A percentile compares a stretch with the other conserved stretches of the same genome.
phyloP scores from a whole-genome alignment of 768 basidiomycete genomes.

The Coprinellus aureogranulatus region DNA sequence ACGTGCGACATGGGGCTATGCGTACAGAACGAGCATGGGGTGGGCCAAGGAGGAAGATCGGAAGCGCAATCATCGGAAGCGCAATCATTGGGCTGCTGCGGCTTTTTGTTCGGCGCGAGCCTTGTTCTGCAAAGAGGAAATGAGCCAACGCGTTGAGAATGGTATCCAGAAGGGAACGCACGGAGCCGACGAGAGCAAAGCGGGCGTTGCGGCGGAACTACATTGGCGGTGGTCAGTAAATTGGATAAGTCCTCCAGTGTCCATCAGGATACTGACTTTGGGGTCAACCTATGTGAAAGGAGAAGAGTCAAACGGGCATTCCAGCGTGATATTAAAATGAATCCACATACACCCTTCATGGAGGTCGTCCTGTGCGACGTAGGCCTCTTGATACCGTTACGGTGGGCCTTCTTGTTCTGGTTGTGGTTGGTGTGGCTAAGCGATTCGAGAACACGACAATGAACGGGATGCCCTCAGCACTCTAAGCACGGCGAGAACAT shows the following conservation, averaged over 20 bases:
- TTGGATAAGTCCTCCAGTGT: slow-evolving; percentile 2
- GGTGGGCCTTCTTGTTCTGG: slow-evolving; percentile 95
- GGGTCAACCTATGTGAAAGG: slow-evolving; percentile 62
- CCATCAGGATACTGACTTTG: slow-evolving; percentile 51
- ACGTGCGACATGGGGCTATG: slow-evolving; percentile 4
- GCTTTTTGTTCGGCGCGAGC: slow-evolving; percentile 63
- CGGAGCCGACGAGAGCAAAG: slow-evolving; percentile 71
- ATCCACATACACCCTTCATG: slow-evolving; percentile 80
- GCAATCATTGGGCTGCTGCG: slow-evolving; percentile 35
- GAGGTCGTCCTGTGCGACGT: slow-evolving; percentile 71
- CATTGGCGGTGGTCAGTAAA: slow-evolving; percentile 10
- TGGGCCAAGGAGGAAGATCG: not conserved
- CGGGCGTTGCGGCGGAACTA: slow-evolving; percentile 86
- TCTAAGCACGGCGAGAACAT: slow-evolving; percentile 21
- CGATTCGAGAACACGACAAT: slow-evolving; percentile 3
- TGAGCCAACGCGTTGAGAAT: slow-evolving; percentile 5
- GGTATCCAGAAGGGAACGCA: slow-evolving; percentile 32
- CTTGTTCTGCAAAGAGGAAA: slow-evolving; percentile 46
- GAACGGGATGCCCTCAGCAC: not conserved
- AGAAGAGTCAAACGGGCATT: not conserved
- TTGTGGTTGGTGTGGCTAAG: slow-evolving; percentile 90
- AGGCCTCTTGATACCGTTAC: slow-evolving; percentile 93
- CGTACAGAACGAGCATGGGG: slow-evolving; percentile 7
- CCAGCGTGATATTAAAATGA: slow-evolving; percentile 3
- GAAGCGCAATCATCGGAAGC: not conserved